Conservation (phyloP, 139 green algal species). For the Tetraselmis striata region DNA sequence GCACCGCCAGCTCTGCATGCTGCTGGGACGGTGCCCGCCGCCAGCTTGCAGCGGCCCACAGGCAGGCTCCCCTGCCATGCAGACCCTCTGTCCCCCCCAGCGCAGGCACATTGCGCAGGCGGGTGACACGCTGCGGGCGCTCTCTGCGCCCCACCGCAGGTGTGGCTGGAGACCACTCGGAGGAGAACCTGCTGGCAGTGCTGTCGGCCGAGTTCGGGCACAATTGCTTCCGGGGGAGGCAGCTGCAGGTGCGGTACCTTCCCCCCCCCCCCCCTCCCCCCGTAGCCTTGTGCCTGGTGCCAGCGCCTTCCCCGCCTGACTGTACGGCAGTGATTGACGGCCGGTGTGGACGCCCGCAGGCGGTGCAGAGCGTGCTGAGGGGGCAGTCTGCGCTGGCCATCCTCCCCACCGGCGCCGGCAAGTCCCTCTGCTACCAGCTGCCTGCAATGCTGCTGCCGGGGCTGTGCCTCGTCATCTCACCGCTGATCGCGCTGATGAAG, state of each 20-base stretch:
- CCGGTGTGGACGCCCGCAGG: no score
- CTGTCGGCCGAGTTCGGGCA: slow-evolving; percentile 49
- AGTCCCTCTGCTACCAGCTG: slow-evolving; percentile 89
- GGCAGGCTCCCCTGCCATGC: no score
- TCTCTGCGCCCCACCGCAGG: neutral
- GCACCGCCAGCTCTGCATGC: no score
- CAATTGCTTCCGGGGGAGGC: slow-evolving; percentile 59
- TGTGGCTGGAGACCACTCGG: neutral
- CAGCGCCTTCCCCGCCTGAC: no score
- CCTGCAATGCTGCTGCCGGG: slow-evolving; percentile 71
- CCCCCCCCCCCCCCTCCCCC: no score
- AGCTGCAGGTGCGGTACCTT: slow-evolving; percentile 72
- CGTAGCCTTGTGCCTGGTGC: no score
- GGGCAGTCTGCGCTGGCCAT: slow-evolving; percentile 68
- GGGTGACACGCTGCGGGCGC: no score
- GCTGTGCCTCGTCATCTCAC: slow-evolving; percentile 73
- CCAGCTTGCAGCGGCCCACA: no score
- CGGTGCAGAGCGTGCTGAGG: slow-evolving; percentile 53
- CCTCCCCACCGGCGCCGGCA: slow-evolving; percentile 83
- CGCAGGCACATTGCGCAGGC: no score
- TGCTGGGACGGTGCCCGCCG: no score
- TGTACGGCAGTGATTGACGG: no score
- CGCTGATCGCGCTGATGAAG: slow-evolving; percentile 85
- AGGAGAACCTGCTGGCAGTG: slow-evolving; percentile 2
- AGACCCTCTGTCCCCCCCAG: no score